Evolutionary conservation across 768 basidiomycete genomes (phyloP), one percentile per base, ranked within the genome.

Genomic region (Guyanaporus albipodus): DNA sequence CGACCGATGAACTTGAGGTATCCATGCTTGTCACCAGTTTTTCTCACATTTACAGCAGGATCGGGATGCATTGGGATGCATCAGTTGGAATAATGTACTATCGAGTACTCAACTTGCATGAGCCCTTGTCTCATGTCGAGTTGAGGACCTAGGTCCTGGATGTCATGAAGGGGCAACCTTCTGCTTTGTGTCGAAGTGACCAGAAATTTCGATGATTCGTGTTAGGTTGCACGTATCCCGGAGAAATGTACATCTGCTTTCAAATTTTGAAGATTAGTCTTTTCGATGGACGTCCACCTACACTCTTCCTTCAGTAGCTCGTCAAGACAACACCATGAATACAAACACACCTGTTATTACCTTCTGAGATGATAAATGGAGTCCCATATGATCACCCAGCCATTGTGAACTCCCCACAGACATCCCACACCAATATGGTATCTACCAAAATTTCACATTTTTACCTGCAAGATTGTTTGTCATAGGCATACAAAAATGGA

Each of bases 1-100:
- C 11, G 14, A 29, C 40, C 10, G 3, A 47, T 14, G 27, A 50
- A 56, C 21, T 56, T 54, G 15, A 56, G 40, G 23, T 46, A 54
- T 23, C 36, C 33, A 6, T 18, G 26, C 11, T 7, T 12, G n/a
- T 35, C 40, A 4, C 28, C 27, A 17, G 29, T 5, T 15, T 38
- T 26, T 28, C 11, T 28, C 28, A 27, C 33, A 9, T 21, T 22
- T 14, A 36, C 6, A 14, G 35, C 35, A 15, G 22, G 35, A 21
- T 36, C 12, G 8, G 35, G 35, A 36, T 36, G 35, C 21, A 21
- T 4, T 19, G 14, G 19, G 12, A 15, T 12, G 12, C 14, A 0
- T 36, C 8, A 8, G 35, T 36, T 21, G 11, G 35, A 21, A 36
- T 15, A 8, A 3, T 3, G 14, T 14, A 8, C 19, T 21, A 19